Evolutionary conservation across 352 stramenopile species (phyloP).

Genomic region (Halophytophthora batemanensis): DNA sequence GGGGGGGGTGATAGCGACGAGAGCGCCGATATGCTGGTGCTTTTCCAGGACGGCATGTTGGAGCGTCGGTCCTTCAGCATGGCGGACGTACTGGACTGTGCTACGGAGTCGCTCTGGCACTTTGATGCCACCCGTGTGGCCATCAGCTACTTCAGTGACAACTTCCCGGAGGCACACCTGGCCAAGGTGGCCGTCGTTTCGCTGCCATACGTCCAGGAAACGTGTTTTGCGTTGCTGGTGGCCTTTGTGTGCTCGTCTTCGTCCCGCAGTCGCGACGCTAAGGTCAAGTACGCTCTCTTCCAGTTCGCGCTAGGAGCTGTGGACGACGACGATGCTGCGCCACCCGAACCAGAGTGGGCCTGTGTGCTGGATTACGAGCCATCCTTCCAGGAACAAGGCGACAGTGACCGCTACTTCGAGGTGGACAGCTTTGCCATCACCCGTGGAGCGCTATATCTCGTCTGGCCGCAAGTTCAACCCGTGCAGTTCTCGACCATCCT

Average conservation of each 20-base stretch:
- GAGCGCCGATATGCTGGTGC: slow-evolving; percentile 55
- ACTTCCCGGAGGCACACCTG: slow-evolving; percentile 54
- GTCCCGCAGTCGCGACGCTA: slow-evolving; percentile 25
- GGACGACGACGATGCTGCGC: slow-evolving; percentile 15
- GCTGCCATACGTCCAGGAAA: slow-evolving; percentile 62
- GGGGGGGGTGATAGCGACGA: slow-evolving; percentile 27
- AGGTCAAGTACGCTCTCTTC: slow-evolving; percentile 71
- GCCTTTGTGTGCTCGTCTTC: slow-evolving; percentile 63
- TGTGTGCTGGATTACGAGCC: slow-evolving; percentile 71
- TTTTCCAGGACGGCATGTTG: slow-evolving; percentile 64
- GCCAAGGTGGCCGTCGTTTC: slow-evolving; percentile 62
- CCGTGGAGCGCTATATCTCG: slow-evolving; percentile 58
- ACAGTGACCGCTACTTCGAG: slow-evolving; percentile 43
- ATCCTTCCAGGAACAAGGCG: slow-evolving; percentile 35
- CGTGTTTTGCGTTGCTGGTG: slow-evolving; percentile 55
- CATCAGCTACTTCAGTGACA: slow-evolving; percentile 70
- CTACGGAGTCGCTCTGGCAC: slow-evolving; percentile 47
- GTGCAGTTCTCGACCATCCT: slow-evolving; percentile 67
- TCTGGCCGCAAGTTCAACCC: slow-evolving; percentile 56
- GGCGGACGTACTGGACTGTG: slow-evolving; percentile 63
- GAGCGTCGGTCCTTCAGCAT: slow-evolving; percentile 71
- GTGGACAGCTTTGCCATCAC: slow-evolving; percentile 66
- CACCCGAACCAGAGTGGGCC: slow-evolving; percentile 51
- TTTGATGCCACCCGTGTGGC: slow-evolving; percentile 59
- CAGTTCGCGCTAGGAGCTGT: slow-evolving; percentile 48